Conservation (phyloP, 108 stramenopile species). For the Asterionellopsis glacialis region DNA sequence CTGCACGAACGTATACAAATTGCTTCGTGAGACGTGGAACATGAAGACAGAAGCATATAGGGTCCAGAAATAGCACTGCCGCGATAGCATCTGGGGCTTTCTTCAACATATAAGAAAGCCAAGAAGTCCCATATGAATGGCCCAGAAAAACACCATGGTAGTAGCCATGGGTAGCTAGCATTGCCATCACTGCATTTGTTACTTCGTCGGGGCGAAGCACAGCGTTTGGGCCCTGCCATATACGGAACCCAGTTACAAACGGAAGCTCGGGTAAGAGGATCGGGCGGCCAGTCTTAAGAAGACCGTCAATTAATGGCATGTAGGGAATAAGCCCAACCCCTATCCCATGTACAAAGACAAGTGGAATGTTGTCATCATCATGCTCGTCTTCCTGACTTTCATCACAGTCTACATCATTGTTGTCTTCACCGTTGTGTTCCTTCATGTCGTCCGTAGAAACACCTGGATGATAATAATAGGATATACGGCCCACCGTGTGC, state of each 20-base stretch:
- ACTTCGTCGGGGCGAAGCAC: conserved; percentile 72
- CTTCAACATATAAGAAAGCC: conserved; percentile 82
- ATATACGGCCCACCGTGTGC: conserved; percentile 53
- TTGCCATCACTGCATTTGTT: conserved; percentile 68
- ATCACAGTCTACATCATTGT: too few species aligned
- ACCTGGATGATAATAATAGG: conserved; percentile 80
- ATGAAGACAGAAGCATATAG: conserved; percentile 84
- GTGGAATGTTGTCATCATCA: conserved; percentile 31
- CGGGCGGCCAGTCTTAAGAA: conserved; percentile 62
- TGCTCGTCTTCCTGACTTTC: conserved; percentile 3
- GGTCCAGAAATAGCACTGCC: conserved; percentile 76
- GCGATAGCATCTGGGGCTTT: conserved; percentile 64
- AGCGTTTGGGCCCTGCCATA: conserved; percentile 67
- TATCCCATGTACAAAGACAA: conserved; percentile 87
- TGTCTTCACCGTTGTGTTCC: conserved; percentile 24
- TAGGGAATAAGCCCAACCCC: conserved; percentile 78
- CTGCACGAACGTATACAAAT: conserved; percentile 77
- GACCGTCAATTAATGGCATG: conserved; percentile 59
- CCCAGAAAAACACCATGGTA: conserved; percentile 63
- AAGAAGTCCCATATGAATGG: conserved; percentile 83
- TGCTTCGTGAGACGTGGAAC: conserved; percentile 61
- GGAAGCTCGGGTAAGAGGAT: conserved; percentile 78
- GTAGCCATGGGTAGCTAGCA: conserved; percentile 73
- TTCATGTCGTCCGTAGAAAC: conserved; percentile 13
- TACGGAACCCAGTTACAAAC: conserved; percentile 78